Percentiles rank a stretch among this genome's conserved stretches.
phyloP scores from a whole-genome alignment of 23 red algal species.

The Cyanidioschyzon merolae region DNA sequence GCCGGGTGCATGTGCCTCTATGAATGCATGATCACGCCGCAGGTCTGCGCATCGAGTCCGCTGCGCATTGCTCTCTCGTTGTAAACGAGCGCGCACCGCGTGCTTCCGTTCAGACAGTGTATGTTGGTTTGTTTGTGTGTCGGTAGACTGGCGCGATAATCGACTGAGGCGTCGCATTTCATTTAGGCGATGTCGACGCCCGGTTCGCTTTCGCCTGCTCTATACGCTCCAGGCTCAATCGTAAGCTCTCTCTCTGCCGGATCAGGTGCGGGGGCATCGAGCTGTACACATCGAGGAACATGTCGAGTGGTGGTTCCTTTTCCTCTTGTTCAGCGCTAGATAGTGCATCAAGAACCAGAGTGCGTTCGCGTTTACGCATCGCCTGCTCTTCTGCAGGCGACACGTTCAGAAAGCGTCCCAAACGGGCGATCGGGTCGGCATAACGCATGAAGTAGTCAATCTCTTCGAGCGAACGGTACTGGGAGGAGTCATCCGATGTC shows the following conservation, averaged over 20 bases:
- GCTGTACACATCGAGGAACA: constrained; percentile 41
- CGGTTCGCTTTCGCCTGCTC: no score
- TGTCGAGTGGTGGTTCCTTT: background rate
- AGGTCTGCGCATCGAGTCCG: no score
- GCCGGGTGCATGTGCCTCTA: no score
- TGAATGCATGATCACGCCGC: no score
- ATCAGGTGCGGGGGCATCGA: constrained; percentile 20
- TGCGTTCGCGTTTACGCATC: constrained; percentile 13
- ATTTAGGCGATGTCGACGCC: no score
- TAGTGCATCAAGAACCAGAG: constrained; percentile 19
- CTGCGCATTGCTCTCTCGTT: no score
- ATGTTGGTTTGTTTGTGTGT: no score
- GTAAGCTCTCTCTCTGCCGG: constrained; percentile 19
- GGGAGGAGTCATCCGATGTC: constrained; percentile 43
- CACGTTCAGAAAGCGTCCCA: constrained; percentile 22
- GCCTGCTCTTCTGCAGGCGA: background rate
- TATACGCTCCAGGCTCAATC: background rate
- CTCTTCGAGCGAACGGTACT: constrained; percentile 31
- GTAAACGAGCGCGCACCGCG: no score
- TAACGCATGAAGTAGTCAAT: constrained; percentile 24
- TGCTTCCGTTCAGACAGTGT: no score
- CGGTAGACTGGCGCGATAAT: no score
- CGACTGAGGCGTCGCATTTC: no score
- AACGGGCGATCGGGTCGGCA: constrained; percentile 30
- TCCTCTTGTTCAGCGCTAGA: constrained; percentile 22